phyloP scores from a whole-genome alignment of 495 filamentous ascomycete species.

The Podospora australis region DNA sequence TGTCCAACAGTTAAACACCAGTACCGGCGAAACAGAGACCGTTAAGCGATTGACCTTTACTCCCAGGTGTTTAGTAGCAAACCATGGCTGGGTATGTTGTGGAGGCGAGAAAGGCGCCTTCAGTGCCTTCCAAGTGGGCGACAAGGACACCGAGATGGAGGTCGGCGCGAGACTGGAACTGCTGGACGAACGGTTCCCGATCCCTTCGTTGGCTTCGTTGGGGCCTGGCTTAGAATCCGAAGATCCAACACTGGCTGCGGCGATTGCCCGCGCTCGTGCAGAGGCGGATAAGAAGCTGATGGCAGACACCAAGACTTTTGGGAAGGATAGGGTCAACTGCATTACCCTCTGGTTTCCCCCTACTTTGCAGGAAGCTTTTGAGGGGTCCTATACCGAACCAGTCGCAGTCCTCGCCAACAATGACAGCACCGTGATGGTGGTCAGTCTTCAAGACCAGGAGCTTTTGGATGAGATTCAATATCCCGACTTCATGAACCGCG shows the following conservation, averaged over 20 bases:
- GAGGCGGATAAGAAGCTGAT: constrained; percentile 30
- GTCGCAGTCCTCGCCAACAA: constrained; percentile 65
- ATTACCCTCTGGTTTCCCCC: constrained; percentile 49
- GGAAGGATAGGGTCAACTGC: constrained; percentile 48
- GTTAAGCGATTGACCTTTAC: constrained; percentile 74
- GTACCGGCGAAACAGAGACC: constrained; percentile 63
- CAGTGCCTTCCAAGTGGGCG: constrained; percentile 62
- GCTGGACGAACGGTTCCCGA: constrained; percentile 55
- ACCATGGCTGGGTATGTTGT: constrained; percentile 80
- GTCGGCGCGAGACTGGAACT: constrained; percentile 29
- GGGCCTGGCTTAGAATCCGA: too few relatives aligned
- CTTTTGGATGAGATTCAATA: constrained; percentile 63
- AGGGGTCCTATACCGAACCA: constrained; percentile 35
- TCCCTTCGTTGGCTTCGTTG: too few relatives aligned
- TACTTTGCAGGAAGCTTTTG: constrained; percentile 9
- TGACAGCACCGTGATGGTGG: constrained; percentile 76
- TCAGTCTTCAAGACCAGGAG: constrained; percentile 49
- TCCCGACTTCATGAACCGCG: constrained; percentile 81
- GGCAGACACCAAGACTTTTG: constrained; percentile 36
- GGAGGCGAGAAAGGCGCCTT: constrained; percentile 85
- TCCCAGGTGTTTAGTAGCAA: constrained; percentile 76
- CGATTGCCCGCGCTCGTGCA: constrained; percentile 22
- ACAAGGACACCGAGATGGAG: constrained; percentile 20
- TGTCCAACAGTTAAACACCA: constrained; percentile 66
- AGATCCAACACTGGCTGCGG: constrained; percentile 34